Percentiles rank a stretch among this genome's conserved stretches.
Evolutionary conservation across 345 rosid species (phyloP).

Genomic region (Aegle marmelos): DNA sequence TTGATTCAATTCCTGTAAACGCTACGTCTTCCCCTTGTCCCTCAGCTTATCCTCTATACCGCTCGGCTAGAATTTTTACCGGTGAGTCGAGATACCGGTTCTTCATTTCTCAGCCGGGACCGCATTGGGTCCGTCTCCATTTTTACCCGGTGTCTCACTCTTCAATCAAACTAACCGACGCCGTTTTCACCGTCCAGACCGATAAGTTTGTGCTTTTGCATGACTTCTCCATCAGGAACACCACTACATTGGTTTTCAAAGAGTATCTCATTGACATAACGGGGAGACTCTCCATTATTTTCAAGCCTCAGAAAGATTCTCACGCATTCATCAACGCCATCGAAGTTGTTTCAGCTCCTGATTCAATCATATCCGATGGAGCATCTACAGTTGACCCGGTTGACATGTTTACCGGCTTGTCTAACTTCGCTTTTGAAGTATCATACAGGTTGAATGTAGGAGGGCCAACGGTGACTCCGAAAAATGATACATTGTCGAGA

Average conservation of each 20-base stretch:
- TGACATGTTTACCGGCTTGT: slow-evolving; percentile 49
- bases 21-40: slow-evolving; percentile 12
- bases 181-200: slow-evolving; percentile 57
- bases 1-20: slow-evolving; percentile 32
- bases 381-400: slow-evolving; percentile 43
- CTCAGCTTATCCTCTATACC: slow-evolving; percentile 35
- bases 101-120: slow-evolving; percentile 45
- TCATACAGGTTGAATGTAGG: slow-evolving; percentile 68
- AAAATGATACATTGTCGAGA: slow-evolving; percentile 58
- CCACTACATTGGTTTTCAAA: slow-evolving; percentile 41
- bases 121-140: slow-evolving; percentile 83
- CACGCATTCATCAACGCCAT: slow-evolving; percentile 67
- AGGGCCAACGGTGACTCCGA: slow-evolving; percentile 48
- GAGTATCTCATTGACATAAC: slow-evolving; percentile 59
- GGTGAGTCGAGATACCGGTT: slow-evolving; percentile 45
- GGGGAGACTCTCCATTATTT: slow-evolving; percentile 46
- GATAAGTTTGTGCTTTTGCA: slow-evolving; percentile 61
- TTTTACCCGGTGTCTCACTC: slow-evolving; percentile 68
- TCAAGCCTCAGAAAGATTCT: slow-evolving; percentile 51
- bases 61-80: slow-evolving; percentile 48
- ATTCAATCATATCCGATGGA: slow-evolving; percentile 48
- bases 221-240: slow-evolving; percentile 44
- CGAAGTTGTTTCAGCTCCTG: slow-evolving; percentile 67
- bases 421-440: slow-evolving; percentile 46
- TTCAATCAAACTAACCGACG: slow-evolving; percentile 36